A percentile compares a stretch with the other conserved stretches of the same genome.
These are phyloP conservation scores for Penicillium aurantiogriseum DNA, from an alignment of 2,329 filamentous ascomycete species.

Conservation along the genomic window DNA sequence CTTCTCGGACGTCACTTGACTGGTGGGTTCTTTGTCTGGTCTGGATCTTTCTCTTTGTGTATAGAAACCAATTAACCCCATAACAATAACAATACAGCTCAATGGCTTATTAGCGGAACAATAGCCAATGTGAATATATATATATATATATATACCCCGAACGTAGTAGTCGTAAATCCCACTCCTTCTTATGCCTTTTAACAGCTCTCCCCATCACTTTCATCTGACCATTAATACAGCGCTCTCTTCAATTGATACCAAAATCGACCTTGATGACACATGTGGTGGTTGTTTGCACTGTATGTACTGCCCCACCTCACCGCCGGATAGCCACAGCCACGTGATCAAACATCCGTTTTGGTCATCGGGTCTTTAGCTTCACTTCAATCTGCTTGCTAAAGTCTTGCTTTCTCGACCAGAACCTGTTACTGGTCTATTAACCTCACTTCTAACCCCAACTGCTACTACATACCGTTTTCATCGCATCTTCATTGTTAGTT, in stretches of 20 bases:
- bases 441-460: neutral
- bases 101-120: neutral
- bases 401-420: neutral
- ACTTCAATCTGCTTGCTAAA: neutral
- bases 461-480: neutral
- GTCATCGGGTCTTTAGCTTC: conserved; percentile 10
- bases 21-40: neutral
- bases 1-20: neutral
- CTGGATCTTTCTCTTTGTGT: neutral
- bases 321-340: conserved; percentile 71
- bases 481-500: neutral
- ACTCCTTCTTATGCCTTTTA: neutral
- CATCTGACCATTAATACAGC: neutral
- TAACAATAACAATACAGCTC: neutral
- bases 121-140: neutral
- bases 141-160: neutral
- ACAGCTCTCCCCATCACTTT: neutral
- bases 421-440: neutral
- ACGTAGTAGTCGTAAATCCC: neutral
- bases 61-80: neutral
- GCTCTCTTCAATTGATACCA: neutral
- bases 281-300: neutral
- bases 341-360: neutral
- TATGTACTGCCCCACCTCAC: conserved; percentile 51
- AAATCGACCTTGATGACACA: neutral